phyloP scores from a whole-genome alignment of 768 basidiomycete species.

The Leccinellum luteum region DNA sequence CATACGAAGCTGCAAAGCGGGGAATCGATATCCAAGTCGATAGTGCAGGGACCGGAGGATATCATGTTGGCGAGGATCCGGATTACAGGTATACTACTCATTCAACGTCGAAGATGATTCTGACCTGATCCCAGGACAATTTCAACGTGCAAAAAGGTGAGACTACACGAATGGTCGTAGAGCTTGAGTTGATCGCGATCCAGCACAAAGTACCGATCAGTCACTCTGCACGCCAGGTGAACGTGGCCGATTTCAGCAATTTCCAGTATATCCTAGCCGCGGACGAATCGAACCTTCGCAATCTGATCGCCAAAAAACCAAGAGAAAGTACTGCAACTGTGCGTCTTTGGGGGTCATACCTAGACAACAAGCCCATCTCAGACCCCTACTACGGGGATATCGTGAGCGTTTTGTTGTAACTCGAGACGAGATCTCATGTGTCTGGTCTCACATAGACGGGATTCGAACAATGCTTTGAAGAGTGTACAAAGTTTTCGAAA shows the following conservation, averaged over 20 bases:
- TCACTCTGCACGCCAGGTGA: conserved; percentile 65
- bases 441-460: conserved; percentile 44
- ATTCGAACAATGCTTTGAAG: conserved; percentile 77
- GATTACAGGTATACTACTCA: conserved; percentile 63
- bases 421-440: background rate
- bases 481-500: conserved; percentile 69
- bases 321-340: conserved; percentile 58
- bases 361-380: conserved; percentile 65
- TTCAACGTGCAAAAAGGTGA: conserved; percentile 67
- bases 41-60: conserved; percentile 81
- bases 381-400: conserved; percentile 85
- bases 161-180: background rate
- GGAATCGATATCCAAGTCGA: conserved; percentile 70
- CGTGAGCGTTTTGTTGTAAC: conserved; percentile 36
- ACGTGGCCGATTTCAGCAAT: conserved; percentile 59
- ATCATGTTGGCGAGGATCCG: conserved; percentile 81
- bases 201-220: conserved; percentile 74
- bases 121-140: conserved; percentile 50
- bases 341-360: conserved; percentile 77
- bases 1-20: conserved; percentile 62
- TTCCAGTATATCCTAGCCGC: conserved; percentile 89
- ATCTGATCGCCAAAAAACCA: conserved; percentile 54
- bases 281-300: conserved; percentile 71
- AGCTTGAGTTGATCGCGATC: conserved; percentile 1
- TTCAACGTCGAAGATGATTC: background rate